Evolutionary conservation across 306 rosid species (phyloP), one percentile per base, ranked within the genome.

Genomic region (Rosa lucieae): DNA sequence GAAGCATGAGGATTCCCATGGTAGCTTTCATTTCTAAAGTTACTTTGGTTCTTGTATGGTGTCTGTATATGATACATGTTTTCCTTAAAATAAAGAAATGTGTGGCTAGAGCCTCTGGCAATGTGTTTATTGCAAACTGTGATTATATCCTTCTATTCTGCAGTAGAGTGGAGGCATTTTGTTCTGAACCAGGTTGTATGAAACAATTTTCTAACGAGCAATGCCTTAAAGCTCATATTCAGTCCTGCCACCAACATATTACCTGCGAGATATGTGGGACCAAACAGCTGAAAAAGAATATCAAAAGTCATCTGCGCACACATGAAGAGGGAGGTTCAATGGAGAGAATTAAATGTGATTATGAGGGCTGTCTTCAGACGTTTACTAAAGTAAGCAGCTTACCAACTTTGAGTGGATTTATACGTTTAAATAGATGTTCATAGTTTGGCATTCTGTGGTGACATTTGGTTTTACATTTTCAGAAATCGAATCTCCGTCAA

Each of bases 1-100:
- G 40, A 89, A 80, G 79, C 98, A 93, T 69, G 89, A 89, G 79
- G 87, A 78, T 66, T 93, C 98, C 74, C 98, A 93, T 85, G 97
- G 98, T 78, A 77, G n/a, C 12, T 5, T 26, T 78, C 15, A 6
- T 40, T 39, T 73, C 53, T 18, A n/a, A 49, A 32, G 51, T 71
- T n/a, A 11, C 11, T 55, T 15, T 61, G 37, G 21, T 15, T 14
- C 4, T 48, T 48, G 14, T 2, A 48, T 48, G 14, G 15, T 48
- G 0, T 48, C 10, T 11, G 46, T 10, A 69, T n/a, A 23, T 6
- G 1, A 44, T 21, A n/a, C 73, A 68, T 10, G 5, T 29, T 6
- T 74, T 20, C 12, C 76, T 62, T 40, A 20, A 12, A 35, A 37
- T 20, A 14, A 5, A 44, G 42, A 37, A 39, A 5, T 12, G 11